Conservation (phyloP, 345 rosid genomes). For the Odontarrhena argentea region DNA sequence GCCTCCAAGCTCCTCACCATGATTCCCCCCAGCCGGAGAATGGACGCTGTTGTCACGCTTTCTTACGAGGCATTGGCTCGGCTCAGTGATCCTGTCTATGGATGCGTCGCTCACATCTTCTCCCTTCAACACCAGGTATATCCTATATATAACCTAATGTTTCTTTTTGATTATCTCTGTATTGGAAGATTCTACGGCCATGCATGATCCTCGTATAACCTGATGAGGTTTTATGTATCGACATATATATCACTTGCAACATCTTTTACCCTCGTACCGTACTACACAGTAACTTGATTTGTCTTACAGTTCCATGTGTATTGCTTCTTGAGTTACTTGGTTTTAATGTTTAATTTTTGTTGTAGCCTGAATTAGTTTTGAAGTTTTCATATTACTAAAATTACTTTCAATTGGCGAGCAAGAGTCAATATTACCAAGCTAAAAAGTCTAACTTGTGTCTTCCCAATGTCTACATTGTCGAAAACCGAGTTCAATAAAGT, state of each 20-base stretch:
- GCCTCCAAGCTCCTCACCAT: conserved; percentile 69
- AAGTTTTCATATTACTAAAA: no score
- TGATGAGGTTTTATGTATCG: conserved; percentile 7
- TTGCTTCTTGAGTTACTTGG: conserved; percentile 7
- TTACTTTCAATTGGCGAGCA: background rate
- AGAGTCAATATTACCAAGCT: conserved; percentile 12
- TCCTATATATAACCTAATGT: background rate
- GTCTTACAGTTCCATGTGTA: background rate
- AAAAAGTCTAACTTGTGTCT: conserved; percentile 17
- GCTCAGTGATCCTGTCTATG: conserved; percentile 79
- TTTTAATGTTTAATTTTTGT: background rate
- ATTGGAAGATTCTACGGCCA: background rate
- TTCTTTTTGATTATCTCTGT: background rate
- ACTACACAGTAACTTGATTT: background rate
- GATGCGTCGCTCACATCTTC: conserved; percentile 74
- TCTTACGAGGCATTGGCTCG: conserved; percentile 85
- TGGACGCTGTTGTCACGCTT: conserved; percentile 72
- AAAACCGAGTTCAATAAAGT: conserved; percentile 24
- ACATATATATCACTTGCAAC: background rate
- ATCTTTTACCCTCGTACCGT: background rate
- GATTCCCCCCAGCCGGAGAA: conserved; percentile 61
- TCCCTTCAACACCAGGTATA: conserved; percentile 82
- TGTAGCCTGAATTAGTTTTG: background rate
- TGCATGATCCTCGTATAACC: conserved; percentile 25
- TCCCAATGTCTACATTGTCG: conserved; percentile 30